phyloP scores from a whole-genome alignment of 805 yeast species.

The Ogataea zsoltii region DNA sequence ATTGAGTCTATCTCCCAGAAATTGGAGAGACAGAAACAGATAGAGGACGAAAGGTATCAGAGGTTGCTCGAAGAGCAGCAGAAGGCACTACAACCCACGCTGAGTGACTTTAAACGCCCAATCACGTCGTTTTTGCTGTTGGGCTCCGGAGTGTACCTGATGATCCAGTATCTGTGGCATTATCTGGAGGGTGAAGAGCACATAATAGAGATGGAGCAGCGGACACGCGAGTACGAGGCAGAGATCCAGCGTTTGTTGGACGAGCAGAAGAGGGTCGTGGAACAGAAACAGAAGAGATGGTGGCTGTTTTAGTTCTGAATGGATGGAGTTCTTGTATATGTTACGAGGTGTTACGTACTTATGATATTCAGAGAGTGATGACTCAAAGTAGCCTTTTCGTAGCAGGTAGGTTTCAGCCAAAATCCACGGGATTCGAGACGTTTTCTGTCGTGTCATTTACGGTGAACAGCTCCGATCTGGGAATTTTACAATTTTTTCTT shows the following conservation, averaged over 20 bases:
- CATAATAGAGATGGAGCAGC: constrained; percentile 23
- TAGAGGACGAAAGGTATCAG: constrained; percentile 24
- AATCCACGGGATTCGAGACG: too few relatives aligned
- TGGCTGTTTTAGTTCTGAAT: constrained; percentile 15
- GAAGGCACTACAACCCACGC: constrained; percentile 28
- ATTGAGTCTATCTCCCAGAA: constrained; percentile 26
- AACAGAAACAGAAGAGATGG: constrained; percentile 9
- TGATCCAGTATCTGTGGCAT: constrained; percentile 36
- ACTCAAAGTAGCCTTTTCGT: too few relatives aligned
- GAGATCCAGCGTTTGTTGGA: constrained; percentile 30
- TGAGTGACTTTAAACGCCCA: constrained; percentile 37
- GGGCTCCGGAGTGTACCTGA: constrained; percentile 34
- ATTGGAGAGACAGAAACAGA: constrained; percentile 24
- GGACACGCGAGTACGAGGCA: constrained; percentile 26
- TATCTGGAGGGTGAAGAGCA: constrained; percentile 33
- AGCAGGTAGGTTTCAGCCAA: too few relatives aligned
- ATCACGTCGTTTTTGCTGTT: constrained; percentile 33
- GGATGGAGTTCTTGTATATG: too few relatives aligned
- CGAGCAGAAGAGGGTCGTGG: constrained; percentile 21
- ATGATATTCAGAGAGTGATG: too few relatives aligned
- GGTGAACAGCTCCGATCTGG: too few relatives aligned
- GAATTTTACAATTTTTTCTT: too few relatives aligned
- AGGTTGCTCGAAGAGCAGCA: constrained; percentile 19
- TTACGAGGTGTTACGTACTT: not conserved
- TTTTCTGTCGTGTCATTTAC: too few relatives aligned